phyloP scores from a whole-genome alignment of 495 filamentous ascomycete genomes.

The Staphylotrichum longicolle region DNA sequence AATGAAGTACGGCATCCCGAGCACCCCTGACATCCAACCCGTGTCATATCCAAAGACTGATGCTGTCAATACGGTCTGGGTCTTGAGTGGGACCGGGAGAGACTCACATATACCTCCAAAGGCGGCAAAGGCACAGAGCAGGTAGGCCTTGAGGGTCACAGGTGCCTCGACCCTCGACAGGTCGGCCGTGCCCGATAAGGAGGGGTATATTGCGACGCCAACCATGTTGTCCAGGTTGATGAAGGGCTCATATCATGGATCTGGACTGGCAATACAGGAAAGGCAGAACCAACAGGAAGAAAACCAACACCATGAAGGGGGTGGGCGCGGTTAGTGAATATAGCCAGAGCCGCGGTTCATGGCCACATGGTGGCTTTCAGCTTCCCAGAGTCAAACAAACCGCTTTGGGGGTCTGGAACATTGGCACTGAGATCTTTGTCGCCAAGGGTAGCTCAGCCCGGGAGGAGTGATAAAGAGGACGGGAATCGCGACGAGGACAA shows the following conservation, averaged over 20 bases:
- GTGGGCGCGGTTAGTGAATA: neutral
- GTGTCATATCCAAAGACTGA: conserved; percentile 61
- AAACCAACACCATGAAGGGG: no score
- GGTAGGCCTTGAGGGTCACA: conserved; percentile 62
- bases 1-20: conserved; percentile 55
- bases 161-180: conserved; percentile 59
- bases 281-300: neutral
- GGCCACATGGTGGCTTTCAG: neutral
- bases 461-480: neutral
- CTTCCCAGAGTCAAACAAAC: conserved; percentile 1
- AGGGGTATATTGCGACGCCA: conserved; percentile 23
- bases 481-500: conserved; percentile 3
- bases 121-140: conserved; percentile 40
- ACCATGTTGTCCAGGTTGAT: conserved; percentile 23
- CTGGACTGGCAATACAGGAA: neutral
- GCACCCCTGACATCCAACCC: conserved; percentile 62
- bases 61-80: conserved; percentile 3
- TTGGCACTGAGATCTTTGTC: neutral
- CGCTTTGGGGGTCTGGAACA: conserved; percentile 11
- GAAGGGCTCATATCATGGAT: conserved; percentile 3
- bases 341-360: neutral
- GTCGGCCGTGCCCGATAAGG: conserved; percentile 40
- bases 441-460: neutral
- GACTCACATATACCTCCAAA: conserved; percentile 15
- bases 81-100: no score